Conservation (phyloP, 768 basidiomycete genomes). For the Mycena maculata region DNA sequence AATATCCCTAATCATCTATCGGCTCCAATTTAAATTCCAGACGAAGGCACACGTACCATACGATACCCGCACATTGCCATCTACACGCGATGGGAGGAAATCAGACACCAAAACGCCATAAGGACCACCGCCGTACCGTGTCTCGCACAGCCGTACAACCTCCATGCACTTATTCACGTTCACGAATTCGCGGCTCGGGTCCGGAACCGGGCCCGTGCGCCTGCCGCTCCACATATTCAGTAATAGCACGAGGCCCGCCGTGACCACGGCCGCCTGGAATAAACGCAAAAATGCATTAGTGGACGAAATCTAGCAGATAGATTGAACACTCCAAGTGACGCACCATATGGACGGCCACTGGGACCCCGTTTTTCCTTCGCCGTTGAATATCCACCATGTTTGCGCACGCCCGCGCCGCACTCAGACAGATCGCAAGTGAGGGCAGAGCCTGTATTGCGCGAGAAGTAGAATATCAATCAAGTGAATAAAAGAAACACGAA, state of each 20-base stretch:
- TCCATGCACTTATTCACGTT: conserved; percentile 71
- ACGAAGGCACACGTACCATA: too few species aligned
- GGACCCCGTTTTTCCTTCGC: conserved; percentile 44
- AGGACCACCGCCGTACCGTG: conserved; percentile 42
- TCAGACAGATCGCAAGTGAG: conserved; percentile 84
- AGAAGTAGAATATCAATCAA: too few species aligned
- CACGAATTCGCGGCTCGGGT: conserved; percentile 62
- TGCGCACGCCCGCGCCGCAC: conserved; percentile 80
- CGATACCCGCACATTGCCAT: too few species aligned
- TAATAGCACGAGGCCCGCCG: conserved; percentile 64
- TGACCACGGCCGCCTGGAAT: conserved; percentile 48
- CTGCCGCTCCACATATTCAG: conserved; percentile 76
- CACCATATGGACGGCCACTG: conserved; percentile 48
- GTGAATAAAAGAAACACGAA: too few species aligned
- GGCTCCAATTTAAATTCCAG: too few species aligned
- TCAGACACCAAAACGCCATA: too few species aligned
- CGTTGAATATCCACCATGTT: conserved; percentile 72
- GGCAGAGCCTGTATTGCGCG: conserved; percentile 55
- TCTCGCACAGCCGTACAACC: conserved; percentile 56
- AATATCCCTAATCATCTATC: too few species aligned
- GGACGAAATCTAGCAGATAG: too few species aligned
- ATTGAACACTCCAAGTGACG: conserved; percentile 18
- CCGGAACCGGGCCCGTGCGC: conserved; percentile 55
- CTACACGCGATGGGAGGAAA: too few species aligned
- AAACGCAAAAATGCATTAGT: background rate